Evolutionary conservation across 768 basidiomycete species (phyloP), one percentile per base, ranked within the genome.

Genomic region (Basidioascus undulatus): DNA sequence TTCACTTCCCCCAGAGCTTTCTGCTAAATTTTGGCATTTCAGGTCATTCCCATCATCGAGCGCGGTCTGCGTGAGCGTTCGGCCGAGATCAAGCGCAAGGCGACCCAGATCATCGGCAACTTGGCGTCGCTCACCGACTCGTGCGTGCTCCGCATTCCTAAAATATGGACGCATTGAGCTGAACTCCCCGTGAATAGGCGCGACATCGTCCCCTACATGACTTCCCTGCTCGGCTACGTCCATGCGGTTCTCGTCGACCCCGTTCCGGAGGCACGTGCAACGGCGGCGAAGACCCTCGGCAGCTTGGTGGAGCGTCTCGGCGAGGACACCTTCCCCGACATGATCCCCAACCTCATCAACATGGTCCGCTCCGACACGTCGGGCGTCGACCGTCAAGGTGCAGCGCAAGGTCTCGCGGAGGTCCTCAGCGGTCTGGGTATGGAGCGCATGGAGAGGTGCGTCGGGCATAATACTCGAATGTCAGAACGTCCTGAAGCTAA

Each of bases 91-190:
- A 96, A 96, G 63, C 79, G 78, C 57, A 89, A 84, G 57, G 82
- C 87, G 13, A 83, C 80, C 0, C 86, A 87, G 57, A 94, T 96
- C 44, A 81, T 96, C 34, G 92, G 92, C n/a, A 94, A 96, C 56
- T 68, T 96, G 43, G 79, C 83, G 1, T 82, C 80, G 1, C 62
- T 84, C 35, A 84, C 81, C 1, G 80, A 83, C 46, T 69, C 79
- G 0, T 79, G n/a, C n/a, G n/a, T n/a, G n/a, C n/a, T n/a, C n/a
- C n/a, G n/a, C n/a, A n/a, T n/a, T n/a, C n/a, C n/a, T n/a, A n/a
- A n/a, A n/a, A 18, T 24, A 6, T 12, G 31, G 19, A n/a, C 12
- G n/a, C 23, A n/a, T 34, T 35, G 25, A 23, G 12, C n/a, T n/a
- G n/a, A n/a, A n/a, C n/a, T n/a, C n/a, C n/a, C n/a, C n/a, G n/a